phyloP scores from a whole-genome alignment of 1,284 basidiomycete species.

The Ganoderma resinaceum region DNA sequence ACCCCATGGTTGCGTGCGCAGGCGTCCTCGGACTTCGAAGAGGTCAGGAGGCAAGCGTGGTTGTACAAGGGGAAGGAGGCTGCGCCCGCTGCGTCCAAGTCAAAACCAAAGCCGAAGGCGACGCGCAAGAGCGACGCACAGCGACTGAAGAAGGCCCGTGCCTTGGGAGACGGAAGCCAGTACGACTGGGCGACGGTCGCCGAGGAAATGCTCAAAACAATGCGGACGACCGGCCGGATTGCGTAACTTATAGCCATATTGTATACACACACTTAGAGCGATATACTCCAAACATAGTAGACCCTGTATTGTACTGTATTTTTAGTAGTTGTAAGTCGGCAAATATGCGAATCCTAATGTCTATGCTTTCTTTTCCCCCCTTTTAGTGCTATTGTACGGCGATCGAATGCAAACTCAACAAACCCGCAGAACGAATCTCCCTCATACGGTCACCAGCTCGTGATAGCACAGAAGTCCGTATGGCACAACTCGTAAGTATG shows the following conservation, averaged over 20 bases:
- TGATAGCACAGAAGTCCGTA: no score
- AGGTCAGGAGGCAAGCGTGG: conserved; percentile 71
- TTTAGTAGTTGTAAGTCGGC: background rate
- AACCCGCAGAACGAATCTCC: no score
- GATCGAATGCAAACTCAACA: background rate
- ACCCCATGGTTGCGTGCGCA: conserved; percentile 78
- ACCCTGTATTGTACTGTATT: conserved; percentile 11
- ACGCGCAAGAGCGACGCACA: conserved; percentile 18
- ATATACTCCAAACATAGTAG: background rate
- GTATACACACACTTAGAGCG: conserved; percentile 13
- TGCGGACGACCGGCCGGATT: conserved; percentile 12
- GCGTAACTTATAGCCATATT: conserved; percentile 29
- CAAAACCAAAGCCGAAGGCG: background rate
- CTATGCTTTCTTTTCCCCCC: background rate
- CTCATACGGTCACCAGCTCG: no score
- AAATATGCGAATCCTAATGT: background rate
- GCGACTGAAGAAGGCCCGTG: conserved; percentile 31
- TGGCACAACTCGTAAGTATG: no score
- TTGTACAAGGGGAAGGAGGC: conserved; percentile 46
- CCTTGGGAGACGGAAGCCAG: conserved; percentile 32
- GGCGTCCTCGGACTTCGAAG: conserved; percentile 69
- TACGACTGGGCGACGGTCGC: conserved; percentile 36
- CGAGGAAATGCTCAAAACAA: conserved; percentile 33
- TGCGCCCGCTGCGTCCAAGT: conserved; percentile 17
- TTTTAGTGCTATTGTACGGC: background rate